These are phyloP conservation scores for Angophora floribunda DNA, from an alignment of 345 rosid species.

Conservation along the genomic window DNA sequence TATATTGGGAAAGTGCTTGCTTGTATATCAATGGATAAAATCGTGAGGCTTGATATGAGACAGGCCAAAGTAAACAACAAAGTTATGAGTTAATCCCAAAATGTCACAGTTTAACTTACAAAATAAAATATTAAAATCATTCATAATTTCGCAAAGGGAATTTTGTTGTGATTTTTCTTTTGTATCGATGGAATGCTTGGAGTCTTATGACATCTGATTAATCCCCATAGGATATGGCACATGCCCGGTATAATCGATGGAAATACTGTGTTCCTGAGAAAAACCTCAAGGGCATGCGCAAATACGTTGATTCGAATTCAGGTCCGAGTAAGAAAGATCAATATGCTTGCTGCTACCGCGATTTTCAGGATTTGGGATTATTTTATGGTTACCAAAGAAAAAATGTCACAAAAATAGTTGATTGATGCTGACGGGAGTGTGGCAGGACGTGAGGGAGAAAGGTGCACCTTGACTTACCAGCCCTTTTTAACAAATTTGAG, in stretches of 20 bases:
- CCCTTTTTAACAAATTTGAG: background rate
- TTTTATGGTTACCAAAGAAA: background rate
- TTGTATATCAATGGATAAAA: no score
- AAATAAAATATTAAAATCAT: background rate
- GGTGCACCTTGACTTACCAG: background rate
- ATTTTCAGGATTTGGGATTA: background rate
- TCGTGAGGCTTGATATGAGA: no score
- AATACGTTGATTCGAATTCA: background rate
- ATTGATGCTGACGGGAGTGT: background rate
- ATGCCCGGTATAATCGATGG: background rate
- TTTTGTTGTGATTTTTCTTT: background rate
- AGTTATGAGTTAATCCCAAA: no score
- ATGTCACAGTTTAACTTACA: no score
- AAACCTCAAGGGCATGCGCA: background rate
- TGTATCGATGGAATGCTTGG: background rate
- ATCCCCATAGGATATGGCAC: background rate
- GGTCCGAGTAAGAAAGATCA: background rate
- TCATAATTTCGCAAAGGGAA: background rate
- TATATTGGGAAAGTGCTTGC: no score
- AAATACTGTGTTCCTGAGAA: background rate
- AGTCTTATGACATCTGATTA: background rate
- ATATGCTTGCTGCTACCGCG: rapidly evolving
- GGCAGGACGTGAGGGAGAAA: background rate
- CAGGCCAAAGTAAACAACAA: no score
- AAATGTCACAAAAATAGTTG: background rate